These are phyloP conservation scores for Rubroshorea leprosula DNA, from an alignment of 345 rosid genomes.

Conservation along the genomic window DNA sequence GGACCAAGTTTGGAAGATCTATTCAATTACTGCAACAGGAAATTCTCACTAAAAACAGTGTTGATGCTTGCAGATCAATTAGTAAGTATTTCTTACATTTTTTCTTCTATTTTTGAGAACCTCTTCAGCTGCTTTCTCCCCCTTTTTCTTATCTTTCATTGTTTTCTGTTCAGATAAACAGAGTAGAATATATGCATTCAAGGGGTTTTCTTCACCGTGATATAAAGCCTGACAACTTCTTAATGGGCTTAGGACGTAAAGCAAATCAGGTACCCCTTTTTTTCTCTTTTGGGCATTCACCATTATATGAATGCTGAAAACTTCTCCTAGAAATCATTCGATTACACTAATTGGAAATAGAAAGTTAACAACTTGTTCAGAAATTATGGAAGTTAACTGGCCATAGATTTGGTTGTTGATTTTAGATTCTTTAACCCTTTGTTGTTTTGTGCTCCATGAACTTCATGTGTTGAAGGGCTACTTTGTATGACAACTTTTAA, in stretches of 20 bases:
- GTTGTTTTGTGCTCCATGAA: neutral
- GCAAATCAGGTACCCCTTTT: slow-evolving; percentile 58
- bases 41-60: slow-evolving; percentile 66
- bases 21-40: slow-evolving; percentile 75
- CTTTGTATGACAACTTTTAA: neutral
- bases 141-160: slow-evolving; percentile 6
- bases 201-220: slow-evolving; percentile 86
- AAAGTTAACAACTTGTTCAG: neutral
- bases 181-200: slow-evolving; percentile 76
- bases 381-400: neutral
- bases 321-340: neutral
- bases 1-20: slow-evolving; percentile 90
- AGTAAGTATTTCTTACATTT: slow-evolving; percentile 30
- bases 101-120: neutral
- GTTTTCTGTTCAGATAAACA: slow-evolving; percentile 50
- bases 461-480: neutral
- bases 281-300: slow-evolving; percentile 4
- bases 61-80: slow-evolving; percentile 88
- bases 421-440: neutral
- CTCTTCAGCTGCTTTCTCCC: neutral
- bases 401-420: neutral
- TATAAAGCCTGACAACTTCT: slow-evolving; percentile 84
- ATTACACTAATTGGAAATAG: neutral
- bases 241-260: slow-evolving; percentile 85
- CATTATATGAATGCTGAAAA: too few species aligned